Evolutionary conservation across 106 monocot genomes (phyloP), one percentile per base, ranked within the genome.

Genomic region (Apostasia shenzhenica): DNA sequence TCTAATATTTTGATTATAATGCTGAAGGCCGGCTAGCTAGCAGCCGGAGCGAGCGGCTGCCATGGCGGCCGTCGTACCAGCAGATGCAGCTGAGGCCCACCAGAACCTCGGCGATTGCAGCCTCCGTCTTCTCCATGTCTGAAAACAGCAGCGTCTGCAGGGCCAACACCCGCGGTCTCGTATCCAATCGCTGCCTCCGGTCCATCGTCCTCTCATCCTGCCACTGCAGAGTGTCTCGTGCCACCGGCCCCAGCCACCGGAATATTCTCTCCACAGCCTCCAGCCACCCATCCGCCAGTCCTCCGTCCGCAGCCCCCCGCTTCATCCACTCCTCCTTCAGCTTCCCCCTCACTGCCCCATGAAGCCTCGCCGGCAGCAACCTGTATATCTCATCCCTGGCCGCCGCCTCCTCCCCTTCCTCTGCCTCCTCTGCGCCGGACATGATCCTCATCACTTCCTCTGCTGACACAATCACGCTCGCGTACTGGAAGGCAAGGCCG

Each of bases 131-230:
- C 69, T 82, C 94, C 74, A 41, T 68, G 61, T 87, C 84, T 1
- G 95, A 72, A 47, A 91, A 77, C n/a, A 81, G 79, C 57, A 95
- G 71, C 43, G 95, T 95, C 74, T 95, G 91, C 49, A 84, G 46
- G 76, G 77, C 41, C 11, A 82, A 56, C 11, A 68, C 79, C 67
- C 77, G 59, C 9, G 85, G 63, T 39, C 38, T n/a, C 1, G 61
- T 14, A 11, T 74, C 69, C 59, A 82, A 80, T 45, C 85, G 63
- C 69, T 54, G 63, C 61, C 67, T 14, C 57, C 77, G 49, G 57
- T 89, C 84, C 85, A 89, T 72, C 61, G 54, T 82, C 59, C 80
- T 59, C 69, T 89, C 89, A 39, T 72, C 69, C 14, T 85, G 67
- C 89, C 89, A 89, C 48, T 61, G 43, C 57, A 80, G 26, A n/a